phyloP scores from a whole-genome alignment of 805 yeast species.

The Saccharomycopsis babjevae region DNA sequence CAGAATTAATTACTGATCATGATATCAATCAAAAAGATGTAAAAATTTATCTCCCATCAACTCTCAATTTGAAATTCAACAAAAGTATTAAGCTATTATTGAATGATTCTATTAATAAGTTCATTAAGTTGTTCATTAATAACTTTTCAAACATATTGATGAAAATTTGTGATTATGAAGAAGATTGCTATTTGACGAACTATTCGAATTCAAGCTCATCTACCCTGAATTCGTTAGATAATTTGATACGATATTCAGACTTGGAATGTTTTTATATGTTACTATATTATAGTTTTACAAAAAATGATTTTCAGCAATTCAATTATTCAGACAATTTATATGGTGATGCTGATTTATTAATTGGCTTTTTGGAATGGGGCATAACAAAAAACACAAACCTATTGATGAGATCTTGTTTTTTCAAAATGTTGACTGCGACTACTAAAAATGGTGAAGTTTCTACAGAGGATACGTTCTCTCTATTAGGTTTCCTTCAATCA shows the following conservation, averaged over 20 bases:
- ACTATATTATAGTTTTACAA: conserved; percentile 7
- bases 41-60: conserved; percentile 12
- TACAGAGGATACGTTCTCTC: conserved; percentile 29
- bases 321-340: neutral
- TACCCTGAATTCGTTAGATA: conserved; percentile 36
- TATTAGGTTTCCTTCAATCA: neutral
- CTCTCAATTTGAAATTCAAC: neutral
- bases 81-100: conserved; percentile 2
- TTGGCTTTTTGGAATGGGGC: conserved; percentile 84
- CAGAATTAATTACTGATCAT: conserved; percentile 17
- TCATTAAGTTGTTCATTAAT: conserved; percentile 23
- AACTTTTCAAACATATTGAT: conserved; percentile 30
- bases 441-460: neutral
- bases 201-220: conserved; percentile 15
- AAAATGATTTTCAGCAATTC: neutral
- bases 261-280: conserved; percentile 72
- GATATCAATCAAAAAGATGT: neutral
- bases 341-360: neutral
- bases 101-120: conserved; percentile 8
- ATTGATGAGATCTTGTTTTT: conserved; percentile 71
- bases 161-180: conserved; percentile 23
- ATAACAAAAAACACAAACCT: conserved; percentile 62
- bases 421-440: conserved; percentile 62
- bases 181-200: conserved; percentile 21
- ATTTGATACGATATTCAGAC: conserved; percentile 65